Evolutionary conservation across 2,329 filamentous ascomycete species (phyloP).

Genomic region (Phaeosphaeria sp.): DNA sequence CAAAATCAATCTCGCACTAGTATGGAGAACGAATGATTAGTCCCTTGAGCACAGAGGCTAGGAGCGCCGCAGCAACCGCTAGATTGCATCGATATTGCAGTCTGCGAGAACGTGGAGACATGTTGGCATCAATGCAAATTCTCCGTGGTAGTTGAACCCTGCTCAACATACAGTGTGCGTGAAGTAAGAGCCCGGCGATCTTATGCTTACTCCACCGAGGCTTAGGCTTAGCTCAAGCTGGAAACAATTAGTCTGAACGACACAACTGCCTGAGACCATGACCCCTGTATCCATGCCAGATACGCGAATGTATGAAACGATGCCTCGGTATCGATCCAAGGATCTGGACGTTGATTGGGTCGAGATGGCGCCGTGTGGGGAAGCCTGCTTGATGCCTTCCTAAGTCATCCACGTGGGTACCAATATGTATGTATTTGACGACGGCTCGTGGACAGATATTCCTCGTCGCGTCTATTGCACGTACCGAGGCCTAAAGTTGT

Average conservation of each 20-base stretch:
- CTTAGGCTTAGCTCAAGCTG: too few relatives aligned
- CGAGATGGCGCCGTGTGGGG: neutral
- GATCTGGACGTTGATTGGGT: neutral
- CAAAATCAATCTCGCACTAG: too few relatives aligned
- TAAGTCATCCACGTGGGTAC: neutral
- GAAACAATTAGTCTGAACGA: too few relatives aligned
- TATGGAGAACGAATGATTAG: too few relatives aligned
- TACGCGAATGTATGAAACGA: neutral
- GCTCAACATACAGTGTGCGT: neutral
- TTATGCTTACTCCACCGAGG: too few relatives aligned
- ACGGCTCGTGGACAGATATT: neutral
- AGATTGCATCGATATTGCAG: neutral
- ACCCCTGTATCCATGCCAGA: neutral
- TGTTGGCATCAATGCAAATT: neutral
- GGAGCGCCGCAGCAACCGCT: neutral
- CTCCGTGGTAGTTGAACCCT: neutral
- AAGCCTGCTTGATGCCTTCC: neutral
- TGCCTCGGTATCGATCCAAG: neutral
- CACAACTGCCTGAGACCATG: too few relatives aligned
- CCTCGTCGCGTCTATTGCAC: neutral
- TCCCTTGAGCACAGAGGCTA: neutral
- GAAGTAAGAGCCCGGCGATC: too few relatives aligned
- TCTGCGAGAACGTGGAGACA: neutral
- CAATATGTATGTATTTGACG: neutral
- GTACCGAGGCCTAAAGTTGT: neutral